Evolutionary conservation across 441 rosid species (phyloP), one percentile per base, ranked within the genome.

Genomic region (Arabidopsis hybrid): DNA sequence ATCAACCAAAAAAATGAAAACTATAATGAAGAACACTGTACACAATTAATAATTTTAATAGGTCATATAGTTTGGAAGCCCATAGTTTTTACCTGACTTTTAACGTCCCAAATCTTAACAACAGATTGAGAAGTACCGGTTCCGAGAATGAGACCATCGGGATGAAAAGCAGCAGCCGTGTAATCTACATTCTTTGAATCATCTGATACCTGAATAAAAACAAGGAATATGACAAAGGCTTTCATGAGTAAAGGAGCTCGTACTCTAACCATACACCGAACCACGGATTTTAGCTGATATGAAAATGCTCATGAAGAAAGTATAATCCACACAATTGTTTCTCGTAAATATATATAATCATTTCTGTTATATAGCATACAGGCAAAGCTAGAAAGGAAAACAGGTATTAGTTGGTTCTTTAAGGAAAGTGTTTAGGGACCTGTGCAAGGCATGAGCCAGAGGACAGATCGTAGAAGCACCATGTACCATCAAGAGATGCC

Each of bases 61-160:
- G 8, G 61, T 17, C 65, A 60, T 40, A 34, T 11, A 35, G 46
- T 50, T 6, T 31, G 46, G 59, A 38, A 65, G 39, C 34, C 14
- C 31, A 46, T 38, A 10, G 11, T 21, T 2, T 16, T 14, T 81
- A 96, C 99, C 97, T 94, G 95, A 75, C 88, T 85, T 78, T 96
- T 96, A 57, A 91, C 99, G 89, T 93, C 99, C 99, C 99, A 96
- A 82, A 96, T 90, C 75, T 92, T 91, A 72, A 93, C 98, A 59
- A 84, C 80, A 58, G 97, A 85, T 56, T 91, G 91, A 34, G 92
- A 77, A n/a, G 97, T 96, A 83, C 99, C 99, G 12, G 98, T 91
- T 76, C 98, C 99, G 72, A 96, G 99, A 83, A 93, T 93, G 68
- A 96, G 99, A 80, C 99, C 98, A 74, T 96, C 99, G 1, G 97